Conservation (phyloP, 371 early-diverging fungal genomes). For the Mucor indicus region DNA sequence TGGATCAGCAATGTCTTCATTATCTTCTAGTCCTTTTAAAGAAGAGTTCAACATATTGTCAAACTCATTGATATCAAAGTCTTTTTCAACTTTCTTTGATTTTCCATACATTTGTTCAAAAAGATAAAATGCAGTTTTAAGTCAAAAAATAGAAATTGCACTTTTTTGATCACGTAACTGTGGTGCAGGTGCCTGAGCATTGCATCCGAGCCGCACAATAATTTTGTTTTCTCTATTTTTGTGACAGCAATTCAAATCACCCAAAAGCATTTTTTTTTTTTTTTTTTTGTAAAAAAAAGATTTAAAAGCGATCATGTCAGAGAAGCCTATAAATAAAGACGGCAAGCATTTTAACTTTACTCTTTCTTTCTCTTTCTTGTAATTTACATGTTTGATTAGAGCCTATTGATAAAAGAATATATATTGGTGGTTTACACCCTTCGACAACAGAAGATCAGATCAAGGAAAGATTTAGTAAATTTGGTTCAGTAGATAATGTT, state of each 20-base stretch:
- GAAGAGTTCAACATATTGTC: conserved; percentile 14
- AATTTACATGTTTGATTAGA: conserved; percentile 4
- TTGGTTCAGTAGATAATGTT: conserved; percentile 61
- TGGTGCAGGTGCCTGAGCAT: no score
- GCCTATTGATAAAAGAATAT: conserved; percentile 58
- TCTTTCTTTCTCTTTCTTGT: no score
- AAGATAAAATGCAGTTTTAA: no score
- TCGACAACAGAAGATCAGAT: conserved; percentile 57
- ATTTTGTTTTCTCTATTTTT: neutral
- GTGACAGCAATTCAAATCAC: neutral
- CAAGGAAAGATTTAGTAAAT: conserved; percentile 64
- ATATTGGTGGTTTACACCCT: conserved; percentile 72
- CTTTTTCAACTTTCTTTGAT: neutral
- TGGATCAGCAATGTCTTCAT: conserved; percentile 43
- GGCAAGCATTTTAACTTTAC: no score
- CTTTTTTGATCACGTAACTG: no score
- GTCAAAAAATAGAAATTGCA: no score
- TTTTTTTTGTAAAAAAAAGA: neutral
- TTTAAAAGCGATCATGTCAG: no score
- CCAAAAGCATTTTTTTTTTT: neutral
- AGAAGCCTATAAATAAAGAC: no score
- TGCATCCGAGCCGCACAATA: no score
- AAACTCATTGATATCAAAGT: conserved; percentile 17
- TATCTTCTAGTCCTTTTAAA: conserved; percentile 28
- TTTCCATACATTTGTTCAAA: neutral